Conservation (phyloP, 768 basidiomycete species). For the Hemileccinum rubropunctum region DNA sequence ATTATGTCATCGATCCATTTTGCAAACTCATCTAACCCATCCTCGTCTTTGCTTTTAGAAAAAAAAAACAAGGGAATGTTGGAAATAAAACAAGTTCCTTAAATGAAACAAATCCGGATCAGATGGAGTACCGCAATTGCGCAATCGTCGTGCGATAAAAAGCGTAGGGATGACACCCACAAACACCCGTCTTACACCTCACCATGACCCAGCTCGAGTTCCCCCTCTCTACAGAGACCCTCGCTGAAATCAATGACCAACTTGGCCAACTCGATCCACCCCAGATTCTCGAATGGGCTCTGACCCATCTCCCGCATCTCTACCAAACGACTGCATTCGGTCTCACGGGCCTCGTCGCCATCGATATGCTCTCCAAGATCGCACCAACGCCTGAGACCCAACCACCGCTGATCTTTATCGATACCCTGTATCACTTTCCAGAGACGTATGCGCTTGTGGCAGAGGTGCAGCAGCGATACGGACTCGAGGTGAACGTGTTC, state of each 20-base stretch:
- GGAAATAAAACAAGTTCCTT: no score
- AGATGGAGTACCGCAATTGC: no score
- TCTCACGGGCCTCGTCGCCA: constrained; percentile 88
- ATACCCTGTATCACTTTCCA: constrained; percentile 94
- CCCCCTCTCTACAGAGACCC: constrained; percentile 56
- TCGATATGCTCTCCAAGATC: constrained; percentile 91
- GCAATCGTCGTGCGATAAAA: no score
- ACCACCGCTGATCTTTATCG: constrained; percentile 91
- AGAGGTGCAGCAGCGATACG: constrained; percentile 74
- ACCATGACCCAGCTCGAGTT: constrained; percentile 43
- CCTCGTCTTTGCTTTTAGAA: no score
- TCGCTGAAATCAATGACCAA: constrained; percentile 69
- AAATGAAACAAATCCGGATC: no score
- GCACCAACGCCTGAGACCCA: constrained; percentile 36
- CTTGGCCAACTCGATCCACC: constrained; percentile 73
- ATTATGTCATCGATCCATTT: no score
- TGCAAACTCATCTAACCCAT: no score
- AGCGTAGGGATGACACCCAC: no score
- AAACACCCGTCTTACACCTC: no score
- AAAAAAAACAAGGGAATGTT: no score
- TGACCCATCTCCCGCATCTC: constrained; percentile 73
- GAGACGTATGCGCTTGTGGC: constrained; percentile 90
- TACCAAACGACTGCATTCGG: constrained; percentile 98
- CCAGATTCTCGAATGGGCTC: constrained; percentile 83
- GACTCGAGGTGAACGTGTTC: constrained; percentile 71